Evolutionary conservation across 345 rosid species (phyloP).

Genomic region (Lepidium aucheri): DNA sequence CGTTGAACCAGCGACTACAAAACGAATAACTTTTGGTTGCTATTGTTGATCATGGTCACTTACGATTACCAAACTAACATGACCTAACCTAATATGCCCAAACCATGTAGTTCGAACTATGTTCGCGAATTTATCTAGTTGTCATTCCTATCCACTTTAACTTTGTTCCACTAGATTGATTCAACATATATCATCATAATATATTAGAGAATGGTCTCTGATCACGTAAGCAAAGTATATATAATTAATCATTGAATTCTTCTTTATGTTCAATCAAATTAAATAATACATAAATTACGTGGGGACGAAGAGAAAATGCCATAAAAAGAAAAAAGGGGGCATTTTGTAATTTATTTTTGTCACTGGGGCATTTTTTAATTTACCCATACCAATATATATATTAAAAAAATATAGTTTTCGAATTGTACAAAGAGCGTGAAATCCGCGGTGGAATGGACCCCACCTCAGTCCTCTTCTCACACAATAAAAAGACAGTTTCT

Average conservation of each 20-base stretch:
- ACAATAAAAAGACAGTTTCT: slow-evolving; percentile 16
- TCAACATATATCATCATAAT: background rate
- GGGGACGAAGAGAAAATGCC: background rate
- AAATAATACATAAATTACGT: background rate
- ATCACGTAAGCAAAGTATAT: slow-evolving; percentile 16
- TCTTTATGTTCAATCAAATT: background rate
- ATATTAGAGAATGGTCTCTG: background rate
- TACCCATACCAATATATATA: background rate
- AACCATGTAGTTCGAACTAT: background rate
- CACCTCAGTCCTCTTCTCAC: background rate
- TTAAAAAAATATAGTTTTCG: background rate
- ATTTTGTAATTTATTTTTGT: slow-evolving; percentile 4
- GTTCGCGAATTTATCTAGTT: background rate
- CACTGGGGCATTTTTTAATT: slow-evolving; percentile 5
- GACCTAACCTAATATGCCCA: background rate
- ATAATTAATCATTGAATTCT: background rate
- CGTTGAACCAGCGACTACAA: too few relatives aligned
- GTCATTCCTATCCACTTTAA: background rate
- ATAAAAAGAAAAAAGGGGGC: background rate
- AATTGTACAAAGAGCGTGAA: slow-evolving; percentile 13
- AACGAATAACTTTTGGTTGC: too few relatives aligned
- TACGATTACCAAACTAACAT: too few relatives aligned
- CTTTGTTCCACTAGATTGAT: background rate
- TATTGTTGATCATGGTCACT: too few relatives aligned
- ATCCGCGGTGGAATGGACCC: slow-evolving; percentile 23